These are phyloP conservation scores for Conoideocrella luteorostrata DNA, from an alignment of 2,329 filamentous ascomycete genomes.

Conservation along the genomic window DNA sequence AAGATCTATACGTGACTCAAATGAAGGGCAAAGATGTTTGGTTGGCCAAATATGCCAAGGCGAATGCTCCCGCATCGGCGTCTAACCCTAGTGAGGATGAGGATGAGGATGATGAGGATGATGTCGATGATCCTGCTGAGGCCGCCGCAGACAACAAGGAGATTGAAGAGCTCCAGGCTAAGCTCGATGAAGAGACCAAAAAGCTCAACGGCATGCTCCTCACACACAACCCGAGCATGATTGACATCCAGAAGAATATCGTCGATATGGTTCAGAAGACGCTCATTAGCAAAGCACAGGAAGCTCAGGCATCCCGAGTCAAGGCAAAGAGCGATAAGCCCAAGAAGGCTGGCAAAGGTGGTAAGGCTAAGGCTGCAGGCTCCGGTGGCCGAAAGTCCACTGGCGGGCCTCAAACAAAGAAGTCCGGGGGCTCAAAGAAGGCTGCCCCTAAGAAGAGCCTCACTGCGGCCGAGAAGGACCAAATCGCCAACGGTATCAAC, in stretches of 20 bases:
- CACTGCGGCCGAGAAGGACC: constrained; percentile 78
- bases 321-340: constrained; percentile 54
- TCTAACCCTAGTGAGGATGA: constrained; percentile 66
- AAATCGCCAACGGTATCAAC: constrained; percentile 81
- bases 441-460: constrained; percentile 43
- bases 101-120: constrained; percentile 64
- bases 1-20: constrained; percentile 67
- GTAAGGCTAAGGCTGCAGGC: constrained; percentile 44
- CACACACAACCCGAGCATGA: constrained; percentile 44
- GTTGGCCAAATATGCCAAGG: constrained; percentile 65
- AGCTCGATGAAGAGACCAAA: constrained; percentile 49
- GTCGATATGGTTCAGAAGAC: constrained; percentile 62
- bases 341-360: constrained; percentile 48
- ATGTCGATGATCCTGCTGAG: constrained; percentile 32
- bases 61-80: constrained; percentile 46
- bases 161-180: constrained; percentile 46
- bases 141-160: constrained; percentile 34
- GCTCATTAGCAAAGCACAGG: constrained; percentile 64
- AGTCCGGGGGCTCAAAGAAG: constrained; percentile 37
- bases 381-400: constrained; percentile 37
- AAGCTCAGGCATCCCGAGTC: constrained; percentile 45
- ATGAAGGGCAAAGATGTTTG: constrained; percentile 77
- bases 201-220: constrained; percentile 51
- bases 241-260: constrained; percentile 54
- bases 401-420: constrained; percentile 28